phyloP scores from a whole-genome alignment of 2,329 filamentous ascomycete genomes.

The Scedosporium aurantiacum region DNA sequence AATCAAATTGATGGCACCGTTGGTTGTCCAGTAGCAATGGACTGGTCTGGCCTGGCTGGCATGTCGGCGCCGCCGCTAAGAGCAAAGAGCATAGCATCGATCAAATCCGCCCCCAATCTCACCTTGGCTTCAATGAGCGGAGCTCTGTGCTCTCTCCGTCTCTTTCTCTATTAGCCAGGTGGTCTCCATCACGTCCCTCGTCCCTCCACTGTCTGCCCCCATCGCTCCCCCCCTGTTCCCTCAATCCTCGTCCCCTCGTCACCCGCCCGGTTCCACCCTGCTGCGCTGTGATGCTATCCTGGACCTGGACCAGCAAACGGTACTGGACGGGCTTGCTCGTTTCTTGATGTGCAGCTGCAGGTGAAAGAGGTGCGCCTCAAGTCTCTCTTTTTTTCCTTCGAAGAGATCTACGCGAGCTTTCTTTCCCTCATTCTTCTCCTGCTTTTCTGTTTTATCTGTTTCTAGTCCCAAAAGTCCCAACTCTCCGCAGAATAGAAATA shows the following conservation, averaged over 20 bases:
- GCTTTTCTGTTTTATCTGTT: background rate
- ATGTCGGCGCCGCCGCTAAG: background rate
- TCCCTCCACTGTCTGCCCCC: background rate
- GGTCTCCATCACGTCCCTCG: too few relatives aligned
- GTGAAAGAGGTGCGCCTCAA: background rate
- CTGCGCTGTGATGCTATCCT: background rate
- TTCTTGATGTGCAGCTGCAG: background rate
- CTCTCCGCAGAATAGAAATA: too few relatives aligned
- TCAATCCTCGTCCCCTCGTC: background rate
- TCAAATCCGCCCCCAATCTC: background rate
- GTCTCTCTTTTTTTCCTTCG: background rate
- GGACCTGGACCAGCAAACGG: background rate
- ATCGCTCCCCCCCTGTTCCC: background rate
- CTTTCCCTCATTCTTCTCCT: background rate
- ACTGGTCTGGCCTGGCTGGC: background rate
- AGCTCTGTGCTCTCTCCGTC: background rate
- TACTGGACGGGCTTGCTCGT: background rate
- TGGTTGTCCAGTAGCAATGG: too few relatives aligned
- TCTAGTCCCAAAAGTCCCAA: background rate
- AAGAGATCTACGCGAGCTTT: background rate
- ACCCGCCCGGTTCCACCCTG: background rate
- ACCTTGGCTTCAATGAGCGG: background rate
- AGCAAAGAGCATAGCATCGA: too few relatives aligned
- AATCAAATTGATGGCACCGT: background rate
- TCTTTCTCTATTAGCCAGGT: too few relatives aligned